Conservation (phyloP, 202 grass and related monocot genomes). For the Digitaria exilis region DNA sequence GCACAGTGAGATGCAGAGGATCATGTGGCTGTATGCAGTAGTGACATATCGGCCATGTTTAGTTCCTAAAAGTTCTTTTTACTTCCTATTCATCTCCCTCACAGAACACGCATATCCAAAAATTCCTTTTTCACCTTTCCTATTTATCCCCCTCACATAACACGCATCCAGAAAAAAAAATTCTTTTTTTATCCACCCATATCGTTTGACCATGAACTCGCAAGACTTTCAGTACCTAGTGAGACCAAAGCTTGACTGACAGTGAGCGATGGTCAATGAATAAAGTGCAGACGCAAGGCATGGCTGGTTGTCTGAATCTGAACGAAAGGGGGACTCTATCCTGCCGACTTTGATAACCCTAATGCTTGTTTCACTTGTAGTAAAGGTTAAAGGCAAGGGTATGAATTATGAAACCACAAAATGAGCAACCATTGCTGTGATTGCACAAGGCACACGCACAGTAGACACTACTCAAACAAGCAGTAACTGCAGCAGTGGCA, state of each 20-base stretch:
- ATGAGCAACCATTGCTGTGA: constrained; percentile 28
- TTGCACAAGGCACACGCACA: neutral
- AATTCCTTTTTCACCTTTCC: too few species aligned
- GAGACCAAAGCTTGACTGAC: constrained; percentile 17
- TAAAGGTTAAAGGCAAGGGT: neutral
- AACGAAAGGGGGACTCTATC: neutral
- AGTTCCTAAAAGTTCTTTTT: too few species aligned
- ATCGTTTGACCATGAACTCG: constrained; percentile 19
- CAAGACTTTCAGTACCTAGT: neutral
- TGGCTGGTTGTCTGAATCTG: neutral
- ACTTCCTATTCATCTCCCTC: too few species aligned
- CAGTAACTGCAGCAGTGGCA: neutral
- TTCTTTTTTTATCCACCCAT: too few species aligned
- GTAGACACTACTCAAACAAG: neutral
- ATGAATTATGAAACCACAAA: neutral
- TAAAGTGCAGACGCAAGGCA: neutral
- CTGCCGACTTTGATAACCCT: neutral
- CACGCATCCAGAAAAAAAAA: too few species aligned
- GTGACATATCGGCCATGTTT: too few species aligned
- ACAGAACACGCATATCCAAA: too few species aligned
- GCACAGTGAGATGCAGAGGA: constrained; percentile 11
- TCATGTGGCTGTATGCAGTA: neutral
- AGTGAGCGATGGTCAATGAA: constrained; percentile 15
- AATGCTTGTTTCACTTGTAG: neutral
- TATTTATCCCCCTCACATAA: too few species aligned